A percentile compares a stretch with the other conserved stretches of the same genome.
Evolutionary conservation across 2,329 filamentous ascomycete species (phyloP).

Genomic region (Aspergillus sojae): DNA sequence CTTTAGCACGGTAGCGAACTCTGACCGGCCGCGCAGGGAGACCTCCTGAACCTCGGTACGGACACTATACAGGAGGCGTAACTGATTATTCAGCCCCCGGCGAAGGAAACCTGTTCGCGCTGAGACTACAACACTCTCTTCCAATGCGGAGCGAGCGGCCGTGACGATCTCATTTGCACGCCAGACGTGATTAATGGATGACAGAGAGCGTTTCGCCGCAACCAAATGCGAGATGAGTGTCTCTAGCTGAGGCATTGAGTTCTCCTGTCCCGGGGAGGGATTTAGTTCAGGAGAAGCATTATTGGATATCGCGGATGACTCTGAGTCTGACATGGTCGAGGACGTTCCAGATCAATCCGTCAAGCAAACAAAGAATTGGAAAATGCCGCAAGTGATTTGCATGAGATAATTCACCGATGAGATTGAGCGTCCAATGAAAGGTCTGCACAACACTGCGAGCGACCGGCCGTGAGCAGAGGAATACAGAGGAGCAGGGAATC

Average conservation of each 20-base stretch:
- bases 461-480: neutral
- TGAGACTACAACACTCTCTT: constrained; percentile 74
- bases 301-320: constrained; percentile 32
- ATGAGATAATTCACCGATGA: neutral
- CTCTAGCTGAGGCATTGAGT: constrained; percentile 58
- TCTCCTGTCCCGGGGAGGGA: constrained; percentile 19
- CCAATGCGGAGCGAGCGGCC: constrained; percentile 71
- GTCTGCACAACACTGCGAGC: neutral
- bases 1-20: constrained; percentile 54
- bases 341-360: neutral
- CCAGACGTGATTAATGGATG: constrained; percentile 78
- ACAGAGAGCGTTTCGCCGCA: constrained; percentile 82
- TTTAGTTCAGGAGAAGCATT: constrained; percentile 15
- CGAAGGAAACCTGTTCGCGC: constrained; percentile 71
- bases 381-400: constrained; percentile 2
- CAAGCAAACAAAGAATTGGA: neutral
- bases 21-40: constrained; percentile 44
- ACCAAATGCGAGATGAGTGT: constrained; percentile 82
- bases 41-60: constrained; percentile 48
- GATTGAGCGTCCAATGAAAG: constrained; percentile 1
- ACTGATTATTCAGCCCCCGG: constrained; percentile 57
- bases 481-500: neutral
- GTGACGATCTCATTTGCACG: constrained; percentile 86
- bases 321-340: constrained; percentile 34
- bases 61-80: constrained; percentile 48